These are phyloP conservation scores for Trypanosoma scelopori DNA, from an alignment of 208 protist species.

Conservation along the genomic window DNA sequence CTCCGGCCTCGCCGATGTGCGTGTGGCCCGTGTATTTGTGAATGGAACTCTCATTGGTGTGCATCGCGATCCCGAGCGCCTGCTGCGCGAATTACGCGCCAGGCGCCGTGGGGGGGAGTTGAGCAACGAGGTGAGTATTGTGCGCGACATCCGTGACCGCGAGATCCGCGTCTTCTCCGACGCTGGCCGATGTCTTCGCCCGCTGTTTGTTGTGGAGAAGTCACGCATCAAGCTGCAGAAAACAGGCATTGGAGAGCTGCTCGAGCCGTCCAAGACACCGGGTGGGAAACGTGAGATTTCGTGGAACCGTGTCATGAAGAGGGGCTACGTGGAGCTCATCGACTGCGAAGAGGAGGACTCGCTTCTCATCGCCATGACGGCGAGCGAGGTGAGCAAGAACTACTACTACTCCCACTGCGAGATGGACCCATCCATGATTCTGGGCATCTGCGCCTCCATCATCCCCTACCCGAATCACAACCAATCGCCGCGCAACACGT, in stretches of 20 bases:
- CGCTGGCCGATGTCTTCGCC: constrained; percentile 32
- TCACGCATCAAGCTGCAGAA: constrained; percentile 31
- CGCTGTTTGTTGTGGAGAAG: constrained; percentile 46
- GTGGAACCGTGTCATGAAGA: constrained; percentile 67
- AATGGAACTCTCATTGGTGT: constrained; percentile 48
- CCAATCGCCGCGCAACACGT: constrained; percentile 96
- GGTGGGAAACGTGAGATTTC: constrained; percentile 59
- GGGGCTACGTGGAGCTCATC: constrained; percentile 66
- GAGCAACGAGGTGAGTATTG: constrained; percentile 47
- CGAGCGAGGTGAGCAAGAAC: constrained; percentile 64
- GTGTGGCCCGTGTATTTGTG: constrained; percentile 39
- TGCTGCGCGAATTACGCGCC: constrained; percentile 35
- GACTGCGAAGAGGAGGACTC: constrained; percentile 52
- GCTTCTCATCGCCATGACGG: constrained; percentile 47
- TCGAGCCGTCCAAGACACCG: constrained; percentile 24
- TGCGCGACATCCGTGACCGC: constrained; percentile 44
- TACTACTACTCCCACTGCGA: constrained; percentile 96
- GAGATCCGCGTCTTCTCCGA: constrained; percentile 50
- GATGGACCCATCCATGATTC: constrained; percentile 97
- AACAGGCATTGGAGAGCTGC: constrained; percentile 32
- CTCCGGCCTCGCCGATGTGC: constrained; percentile 29
- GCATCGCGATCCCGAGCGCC: constrained; percentile 32
- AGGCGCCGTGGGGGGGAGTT: constrained; percentile 36
- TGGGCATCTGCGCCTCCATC: constrained; percentile 95
- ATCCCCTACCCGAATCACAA: constrained; percentile 98